These are phyloP conservation scores for Pisolithus microcarpus DNA, from an alignment of 768 basidiomycete species.

Conservation along the genomic window DNA sequence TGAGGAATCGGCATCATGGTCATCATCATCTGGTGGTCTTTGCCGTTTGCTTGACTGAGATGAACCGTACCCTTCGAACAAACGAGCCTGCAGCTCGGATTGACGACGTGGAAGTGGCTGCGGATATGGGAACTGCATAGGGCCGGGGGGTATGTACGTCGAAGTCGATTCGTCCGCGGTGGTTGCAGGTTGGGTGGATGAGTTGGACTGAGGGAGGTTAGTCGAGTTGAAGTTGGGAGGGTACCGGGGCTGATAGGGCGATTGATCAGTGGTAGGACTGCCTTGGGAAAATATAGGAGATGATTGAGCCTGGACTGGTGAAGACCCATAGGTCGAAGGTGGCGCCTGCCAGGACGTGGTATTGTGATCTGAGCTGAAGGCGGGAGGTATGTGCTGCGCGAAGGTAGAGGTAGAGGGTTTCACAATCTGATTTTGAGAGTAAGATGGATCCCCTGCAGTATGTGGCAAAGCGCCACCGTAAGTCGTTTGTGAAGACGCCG, in stretches of 20 bases:
- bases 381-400: slow-evolving; percentile 6
- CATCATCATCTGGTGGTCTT: slow-evolving; percentile 16
- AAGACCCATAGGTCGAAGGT: slow-evolving; percentile 7
- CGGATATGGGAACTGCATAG: slow-evolving; percentile 26
- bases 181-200: slow-evolving; percentile 6
- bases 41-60: slow-evolving; percentile 12
- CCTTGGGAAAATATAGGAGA: slow-evolving; percentile 10
- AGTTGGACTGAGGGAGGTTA: slow-evolving; percentile 7
- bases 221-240: slow-evolving; percentile 4
- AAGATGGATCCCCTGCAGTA: slow-evolving; percentile 4
- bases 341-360: slow-evolving; percentile 12
- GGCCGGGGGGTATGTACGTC: slow-evolving; percentile 16
- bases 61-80: slow-evolving; percentile 10
- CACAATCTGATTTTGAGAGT: slow-evolving; percentile 10
- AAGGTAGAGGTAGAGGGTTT: slow-evolving; percentile 7
- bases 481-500: not conserved
- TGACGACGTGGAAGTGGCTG: slow-evolving; percentile 22
- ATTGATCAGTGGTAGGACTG: slow-evolving; percentile 8
- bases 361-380: slow-evolving; percentile 5
- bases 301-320: slow-evolving; percentile 6
- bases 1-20: slow-evolving; percentile 14
- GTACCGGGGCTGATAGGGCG: slow-evolving; percentile 12
- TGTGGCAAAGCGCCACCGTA: slow-evolving; percentile 1
- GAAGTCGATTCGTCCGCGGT: slow-evolving; percentile 3
- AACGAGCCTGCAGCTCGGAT: slow-evolving; percentile 24